Evolutionary conservation across 2,329 filamentous ascomycete species (phyloP), one percentile per base, ranked within the genome.

Genomic region (Trichocomaceae sp.): DNA sequence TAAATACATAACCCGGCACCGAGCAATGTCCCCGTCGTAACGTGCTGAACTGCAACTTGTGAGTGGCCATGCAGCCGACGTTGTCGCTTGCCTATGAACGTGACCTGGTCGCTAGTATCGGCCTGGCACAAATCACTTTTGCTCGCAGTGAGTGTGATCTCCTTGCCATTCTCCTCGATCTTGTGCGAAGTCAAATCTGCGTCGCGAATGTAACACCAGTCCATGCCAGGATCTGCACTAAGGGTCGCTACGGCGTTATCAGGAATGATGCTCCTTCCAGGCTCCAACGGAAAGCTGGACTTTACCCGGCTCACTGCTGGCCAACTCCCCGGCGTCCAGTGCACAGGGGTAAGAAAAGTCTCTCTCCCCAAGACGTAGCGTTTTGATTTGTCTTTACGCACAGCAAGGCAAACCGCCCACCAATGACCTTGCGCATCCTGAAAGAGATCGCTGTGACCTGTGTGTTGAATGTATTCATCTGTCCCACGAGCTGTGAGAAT

Each of bases 371-470:
- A 80, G 0, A 78, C 77, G 59, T 77, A 80, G 1, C 79, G 69
- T 0, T 75, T 77, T 0, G 75, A 69, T 1, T 22, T 26, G 41
- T 52, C 26, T 31, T 52, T 52, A 8, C 50, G 41, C 12, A 52
- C 41, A 37, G 26, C 50, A 1, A 83, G 64, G 1, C 73, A 72
- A 5, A 77, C 68, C 0, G 71, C 75, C 79, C 79, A 82, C 80
- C 80, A 83, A 29, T 77, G 74, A 0, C 76, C 78, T 0, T 59
- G 35, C 0, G 59, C 58, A 55, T 83, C 80, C 47, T 80, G 75
- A 57, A 83, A 82, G 2, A 83, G 57, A 58, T 83, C 80, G 0
- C 78, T 76, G 52, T 83, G 81, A 0, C 81, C 81, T 0, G 81
- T 75, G 1, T 79, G 79, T 59, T 83, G 80, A 55, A 68, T 69